These are phyloP conservation scores for Blastocrithidia nonstop DNA, from an alignment of 208 protist genomes.

Conservation along the genomic window DNA sequence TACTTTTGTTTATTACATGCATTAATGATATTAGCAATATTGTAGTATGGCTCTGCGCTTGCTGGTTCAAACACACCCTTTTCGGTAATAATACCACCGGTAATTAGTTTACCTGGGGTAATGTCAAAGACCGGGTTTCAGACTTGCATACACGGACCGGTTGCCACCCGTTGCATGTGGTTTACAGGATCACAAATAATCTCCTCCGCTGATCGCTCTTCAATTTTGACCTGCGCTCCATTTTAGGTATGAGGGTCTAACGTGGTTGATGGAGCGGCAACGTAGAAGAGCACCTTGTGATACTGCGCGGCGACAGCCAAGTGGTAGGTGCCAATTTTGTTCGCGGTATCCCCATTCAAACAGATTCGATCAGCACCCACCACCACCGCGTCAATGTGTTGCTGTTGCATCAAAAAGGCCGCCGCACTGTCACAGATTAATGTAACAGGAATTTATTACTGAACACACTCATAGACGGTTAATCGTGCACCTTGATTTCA, in stretches of 20 bases:
- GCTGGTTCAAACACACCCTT: constrained; percentile 60
- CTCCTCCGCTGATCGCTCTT: constrained; percentile 83
- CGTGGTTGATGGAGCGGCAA: constrained; percentile 85
- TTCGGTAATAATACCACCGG: constrained; percentile 89
- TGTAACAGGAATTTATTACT: constrained; percentile 84
- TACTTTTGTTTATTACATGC: constrained; percentile 3
- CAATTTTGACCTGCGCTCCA: constrained; percentile 82
- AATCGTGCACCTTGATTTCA: constrained; percentile 91
- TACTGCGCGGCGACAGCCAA: constrained; percentile 81
- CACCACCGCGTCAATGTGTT: constrained; percentile 72
- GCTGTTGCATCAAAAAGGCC: constrained; percentile 38
- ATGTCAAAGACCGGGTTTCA: constrained; percentile 97
- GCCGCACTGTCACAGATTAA: constrained; percentile 87
- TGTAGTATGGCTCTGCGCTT: constrained; percentile 20
- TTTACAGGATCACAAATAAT: constrained; percentile 78
- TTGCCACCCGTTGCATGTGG: constrained; percentile 69
- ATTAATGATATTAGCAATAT: constrained; percentile 20
- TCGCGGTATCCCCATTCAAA: constrained; percentile 90
- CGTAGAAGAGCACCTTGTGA: constrained; percentile 86
- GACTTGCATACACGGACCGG: constrained; percentile 57
- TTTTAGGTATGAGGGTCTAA: constrained; percentile 70
- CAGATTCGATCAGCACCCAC: constrained; percentile 91
- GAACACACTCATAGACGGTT: constrained; percentile 91
- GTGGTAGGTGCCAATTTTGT: constrained; percentile 94
- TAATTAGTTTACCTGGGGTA: constrained; percentile 89